Evolutionary conservation across 2,329 filamentous ascomycete genomes (phyloP), one percentile per base, ranked within the genome.

Genomic region (Coniella vitis): DNA sequence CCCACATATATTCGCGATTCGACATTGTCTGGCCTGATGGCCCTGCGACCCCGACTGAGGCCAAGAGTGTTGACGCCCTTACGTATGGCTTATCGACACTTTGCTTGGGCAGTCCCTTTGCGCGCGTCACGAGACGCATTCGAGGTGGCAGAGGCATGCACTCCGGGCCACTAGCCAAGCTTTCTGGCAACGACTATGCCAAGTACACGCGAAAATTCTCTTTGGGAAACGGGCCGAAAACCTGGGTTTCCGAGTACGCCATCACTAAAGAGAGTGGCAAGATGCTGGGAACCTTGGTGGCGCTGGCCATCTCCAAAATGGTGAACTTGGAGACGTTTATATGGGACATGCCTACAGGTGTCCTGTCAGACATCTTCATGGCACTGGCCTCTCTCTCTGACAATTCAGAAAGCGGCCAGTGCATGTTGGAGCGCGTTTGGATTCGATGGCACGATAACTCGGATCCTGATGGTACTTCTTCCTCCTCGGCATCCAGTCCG

Each of bases 341-440:
- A 3, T 93, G 87, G 87, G 87, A 94, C 60, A 91, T 93, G 87
- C 87, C 87, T 1, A 93, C 87, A 0, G 88, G 87, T 1, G 84
- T 93, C 16, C 68, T 90, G 46, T 78, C 87, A 46, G 86, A 91
- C 62, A 84, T 91, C 22, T 93, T 89, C 78, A 78, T 89, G 61
- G 83, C 87, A 19, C 72, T 94, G 40, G 81, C 83, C 1, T 88
- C 84, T 4, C 70, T 90, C 12, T 81, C 79, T 35, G 76, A 86
- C 57, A 72, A 78, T 19, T 68, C 73, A 35, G 74, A 78, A 40
- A 73, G 77, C 20, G 72, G 79, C 49, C 73, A 65, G 36, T 83
- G 83, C 59, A 83, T 84, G 38, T 69, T 93, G 40, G 82, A 87
- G 48, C 79, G 81, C 49, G 74, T 93, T 17, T 90, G 86, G 83